Percentiles rank a stretch among this genome's conserved stretches.
Evolutionary conservation across 148 eudicot genomes (phyloP).

Genomic region (Cornus controversa): DNA sequence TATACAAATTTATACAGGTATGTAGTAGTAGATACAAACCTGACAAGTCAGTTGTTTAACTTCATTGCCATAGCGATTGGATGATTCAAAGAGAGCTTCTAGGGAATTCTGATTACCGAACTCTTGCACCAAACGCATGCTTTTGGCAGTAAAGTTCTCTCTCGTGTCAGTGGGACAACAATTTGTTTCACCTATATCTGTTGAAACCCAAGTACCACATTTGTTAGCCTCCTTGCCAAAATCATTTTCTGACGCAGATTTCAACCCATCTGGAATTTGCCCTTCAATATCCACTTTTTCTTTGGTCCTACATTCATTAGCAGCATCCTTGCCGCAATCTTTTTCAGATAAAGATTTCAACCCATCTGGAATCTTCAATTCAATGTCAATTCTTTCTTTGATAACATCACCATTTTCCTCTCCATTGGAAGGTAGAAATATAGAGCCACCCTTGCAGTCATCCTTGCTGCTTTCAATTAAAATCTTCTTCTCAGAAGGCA

Average conservation of each 20-base stretch:
- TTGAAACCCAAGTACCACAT: conserved; percentile 2
- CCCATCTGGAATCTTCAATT: conserved; percentile 19
- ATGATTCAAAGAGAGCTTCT: conserved; percentile 30
- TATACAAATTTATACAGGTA: not conserved
- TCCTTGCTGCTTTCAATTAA: conserved; percentile 30
- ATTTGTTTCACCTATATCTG: conserved; percentile 25
- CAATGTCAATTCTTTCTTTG: conserved; percentile 17
- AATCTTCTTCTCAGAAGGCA: conserved; percentile 41
- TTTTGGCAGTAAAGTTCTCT: conserved; percentile 10
- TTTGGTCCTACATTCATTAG: conserved; percentile 25
- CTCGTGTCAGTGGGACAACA: conserved; percentile 19
- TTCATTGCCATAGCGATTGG: conserved; percentile 21
- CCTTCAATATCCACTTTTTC: conserved; percentile 13
- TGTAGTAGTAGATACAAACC: conserved; percentile 30
- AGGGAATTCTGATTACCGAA: conserved; percentile 25
- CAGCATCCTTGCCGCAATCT: conserved; percentile 10
- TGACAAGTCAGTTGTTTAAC: conserved; percentile 25
- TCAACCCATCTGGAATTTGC: conserved; percentile 6
- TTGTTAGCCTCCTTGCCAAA: conserved; percentile 15
- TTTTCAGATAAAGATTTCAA: conserved; percentile 26
- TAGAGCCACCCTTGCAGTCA: conserved; percentile 20
- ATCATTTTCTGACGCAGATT: conserved; percentile 15
- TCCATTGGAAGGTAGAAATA: conserved; percentile 16
- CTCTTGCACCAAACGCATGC: conserved; percentile 16
- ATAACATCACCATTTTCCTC: conserved; percentile 26